These are phyloP conservation scores for Fragosphaeria purpurea DNA, from an alignment of 2,329 filamentous ascomycete species.

Conservation along the genomic window DNA sequence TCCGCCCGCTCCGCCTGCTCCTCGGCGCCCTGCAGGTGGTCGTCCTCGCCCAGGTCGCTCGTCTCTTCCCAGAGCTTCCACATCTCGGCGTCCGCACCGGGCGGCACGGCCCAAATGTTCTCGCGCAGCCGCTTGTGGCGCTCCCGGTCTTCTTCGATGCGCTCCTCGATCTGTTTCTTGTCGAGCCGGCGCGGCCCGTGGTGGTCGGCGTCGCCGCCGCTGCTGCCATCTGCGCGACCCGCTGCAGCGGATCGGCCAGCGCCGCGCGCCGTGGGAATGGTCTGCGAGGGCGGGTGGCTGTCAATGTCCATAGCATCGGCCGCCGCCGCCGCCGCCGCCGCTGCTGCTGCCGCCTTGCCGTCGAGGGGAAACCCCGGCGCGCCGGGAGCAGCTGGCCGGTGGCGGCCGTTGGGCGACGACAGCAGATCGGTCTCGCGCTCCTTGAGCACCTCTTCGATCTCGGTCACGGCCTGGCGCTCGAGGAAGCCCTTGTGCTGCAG, in stretches of 20 bases:
- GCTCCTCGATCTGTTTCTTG: constrained; percentile 84
- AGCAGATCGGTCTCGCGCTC: constrained; percentile 60
- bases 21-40: constrained; percentile 66
- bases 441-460: constrained; percentile 76
- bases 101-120: constrained; percentile 81
- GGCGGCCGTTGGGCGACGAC: constrained; percentile 32
- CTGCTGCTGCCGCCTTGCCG: neutral
- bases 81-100: constrained; percentile 59
- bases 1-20: constrained; percentile 46
- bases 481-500: constrained; percentile 64
- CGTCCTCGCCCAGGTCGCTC: constrained; percentile 80
- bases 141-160: constrained; percentile 94
- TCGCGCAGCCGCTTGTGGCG: constrained; percentile 86
- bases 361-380: neutral
- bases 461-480: constrained; percentile 59
- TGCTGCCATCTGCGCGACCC: constrained; percentile 12
- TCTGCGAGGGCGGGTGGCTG: constrained; percentile 30
- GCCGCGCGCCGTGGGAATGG: constrained; percentile 22
- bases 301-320: constrained; percentile 26
- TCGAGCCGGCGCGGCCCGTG: constrained; percentile 42
- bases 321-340: constrained; percentile 12
- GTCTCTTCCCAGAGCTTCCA: constrained; percentile 77
- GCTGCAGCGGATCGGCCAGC: constrained; percentile 14
- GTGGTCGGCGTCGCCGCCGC: constrained; percentile 19
- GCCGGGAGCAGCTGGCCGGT: neutral